Evolutionary conservation across 2,329 filamentous ascomycete genomes (phyloP), one percentile per base, ranked within the genome.

Genomic region (Decorospora gaudefroyi): DNA sequence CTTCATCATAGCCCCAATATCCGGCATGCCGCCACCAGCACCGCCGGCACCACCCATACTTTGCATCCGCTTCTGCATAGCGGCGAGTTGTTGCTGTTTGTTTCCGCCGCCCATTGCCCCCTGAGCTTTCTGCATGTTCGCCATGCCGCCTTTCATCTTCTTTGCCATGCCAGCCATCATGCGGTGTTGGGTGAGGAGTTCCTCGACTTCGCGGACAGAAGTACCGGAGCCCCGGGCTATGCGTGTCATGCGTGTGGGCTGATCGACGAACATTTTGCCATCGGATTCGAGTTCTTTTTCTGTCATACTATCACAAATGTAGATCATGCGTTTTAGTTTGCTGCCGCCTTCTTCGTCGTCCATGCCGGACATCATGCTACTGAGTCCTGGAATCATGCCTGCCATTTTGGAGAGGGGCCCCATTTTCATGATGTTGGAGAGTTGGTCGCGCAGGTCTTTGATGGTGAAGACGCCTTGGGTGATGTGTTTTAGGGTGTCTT

Each of bases 151-250:
- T 45, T 93, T 92, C 84, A 99, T 95, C 76, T 95, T 95, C 84
- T 97, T 99, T 34, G 93, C 93, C 90, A 99, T 96, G 46, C 89
- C 89, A 0, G 90, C 88, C 93, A 99, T 99, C 88, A 97, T 96
- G 60, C 89, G 86, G 70, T 97, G 92, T 73, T 99, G 93, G 0
- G 91, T 96, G n/a, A 99, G 81, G 5, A 99, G 78, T 65, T 99
- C 93, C 72, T 99, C 93, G 11, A 99, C 90, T 70, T 99, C 93
- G 16, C 83, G 83, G 2, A 99, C 93, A 26, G 83, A 88, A 0
- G 93, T 97, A 21, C 93, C 93, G 4, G 88, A 93, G 0, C 93
- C 93, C 38, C 85, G 83, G 0, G 93, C 93, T 34, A 99, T 86
- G 23, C 93, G 82, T 11, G 91, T 96, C 84, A 97, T 95, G 28